Percentiles rank a stretch among this genome's conserved stretches.
Evolutionary conservation across 345 rosid species (phyloP).

Genomic region (Eutrema heterophyllum): DNA sequence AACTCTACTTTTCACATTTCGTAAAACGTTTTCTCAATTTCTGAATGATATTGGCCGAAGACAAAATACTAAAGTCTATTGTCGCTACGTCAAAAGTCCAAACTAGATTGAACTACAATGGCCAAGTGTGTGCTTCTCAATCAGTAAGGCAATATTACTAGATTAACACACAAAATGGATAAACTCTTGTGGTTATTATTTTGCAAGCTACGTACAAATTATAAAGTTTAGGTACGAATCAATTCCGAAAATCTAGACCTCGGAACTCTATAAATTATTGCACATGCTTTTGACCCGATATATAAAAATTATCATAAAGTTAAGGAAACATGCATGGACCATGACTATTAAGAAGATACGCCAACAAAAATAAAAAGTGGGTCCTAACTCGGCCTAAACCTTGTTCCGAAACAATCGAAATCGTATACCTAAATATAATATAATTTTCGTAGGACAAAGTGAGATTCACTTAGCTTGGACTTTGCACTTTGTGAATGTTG

Average conservation of each 20-base stretch:
- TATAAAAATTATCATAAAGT: neutral
- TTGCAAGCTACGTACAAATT: neutral
- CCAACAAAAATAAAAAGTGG: conserved; percentile 15
- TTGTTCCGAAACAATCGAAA: conserved; percentile 3
- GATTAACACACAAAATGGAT: neutral
- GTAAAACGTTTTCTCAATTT: neutral
- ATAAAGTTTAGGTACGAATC: conserved; percentile 8
- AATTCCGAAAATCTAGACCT: neutral
- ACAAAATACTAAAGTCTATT: conserved; percentile 8
- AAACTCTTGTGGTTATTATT: neutral
- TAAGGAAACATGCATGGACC: conserved; percentile 7
- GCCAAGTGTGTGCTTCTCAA: neutral
- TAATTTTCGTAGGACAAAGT: conserved; percentile 22
- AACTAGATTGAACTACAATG: neutral
- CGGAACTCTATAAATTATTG: neutral
- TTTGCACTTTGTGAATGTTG: conserved; percentile 20
- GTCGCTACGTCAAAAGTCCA: neutral
- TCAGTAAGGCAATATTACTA: neutral
- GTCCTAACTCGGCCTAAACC: conserved; percentile 15
- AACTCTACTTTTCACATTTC: neutral
- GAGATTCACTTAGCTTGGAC: conserved; percentile 26
- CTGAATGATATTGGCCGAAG: neutral
- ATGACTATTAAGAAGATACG: conserved; percentile 5
- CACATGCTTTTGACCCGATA: conserved; percentile 17
- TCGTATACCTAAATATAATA: neutral